Percentiles rank a stretch among this genome's conserved stretches.
Conservation (phyloP, 345 rosid genomes). For the Leavenworthia alabamica region DNA sequence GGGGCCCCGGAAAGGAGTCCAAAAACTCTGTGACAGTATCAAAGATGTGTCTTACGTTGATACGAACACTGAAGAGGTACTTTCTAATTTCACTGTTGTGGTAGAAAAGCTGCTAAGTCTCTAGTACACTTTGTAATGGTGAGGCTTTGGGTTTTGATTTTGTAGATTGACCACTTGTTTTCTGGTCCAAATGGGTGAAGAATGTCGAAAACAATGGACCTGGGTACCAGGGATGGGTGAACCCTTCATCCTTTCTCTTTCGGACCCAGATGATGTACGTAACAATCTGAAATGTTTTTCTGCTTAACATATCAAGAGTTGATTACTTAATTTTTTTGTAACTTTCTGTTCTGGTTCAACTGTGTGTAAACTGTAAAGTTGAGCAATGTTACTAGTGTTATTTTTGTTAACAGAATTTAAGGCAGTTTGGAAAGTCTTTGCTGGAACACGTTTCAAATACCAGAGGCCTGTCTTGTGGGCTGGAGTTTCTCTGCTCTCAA, state of each 20-base stretch:
- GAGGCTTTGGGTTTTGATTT: constrained; percentile 24
- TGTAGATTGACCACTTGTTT: constrained; percentile 74
- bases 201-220: constrained; percentile 70
- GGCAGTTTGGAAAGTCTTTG: constrained; percentile 79
- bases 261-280: constrained; percentile 90
- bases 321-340: not conserved
- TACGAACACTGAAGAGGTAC: constrained; percentile 76
- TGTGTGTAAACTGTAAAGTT: constrained; percentile 14
- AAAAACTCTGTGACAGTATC: constrained; percentile 78
- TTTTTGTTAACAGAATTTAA: constrained; percentile 55
- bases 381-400: constrained; percentile 10
- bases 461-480: constrained; percentile 67
- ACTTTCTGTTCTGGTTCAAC: constrained; percentile 5
- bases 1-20: constrained; percentile 68
- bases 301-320: constrained; percentile 26
- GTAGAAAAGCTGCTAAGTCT: not conserved
- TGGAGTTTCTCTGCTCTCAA: constrained; percentile 81
- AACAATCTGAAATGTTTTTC: constrained; percentile 4
- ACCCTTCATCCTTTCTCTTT: constrained; percentile 72
- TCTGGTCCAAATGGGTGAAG: constrained; percentile 59
- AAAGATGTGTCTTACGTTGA: constrained; percentile 56
- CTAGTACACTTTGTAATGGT: not conserved
- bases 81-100: constrained; percentile 12
- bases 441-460: constrained; percentile 84
- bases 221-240: constrained; percentile 93